A percentile compares a stretch with the other conserved stretches of the same genome.
phyloP scores from a whole-genome alignment of 2,329 filamentous ascomycete species.

The Dactylellina cionopaga region DNA sequence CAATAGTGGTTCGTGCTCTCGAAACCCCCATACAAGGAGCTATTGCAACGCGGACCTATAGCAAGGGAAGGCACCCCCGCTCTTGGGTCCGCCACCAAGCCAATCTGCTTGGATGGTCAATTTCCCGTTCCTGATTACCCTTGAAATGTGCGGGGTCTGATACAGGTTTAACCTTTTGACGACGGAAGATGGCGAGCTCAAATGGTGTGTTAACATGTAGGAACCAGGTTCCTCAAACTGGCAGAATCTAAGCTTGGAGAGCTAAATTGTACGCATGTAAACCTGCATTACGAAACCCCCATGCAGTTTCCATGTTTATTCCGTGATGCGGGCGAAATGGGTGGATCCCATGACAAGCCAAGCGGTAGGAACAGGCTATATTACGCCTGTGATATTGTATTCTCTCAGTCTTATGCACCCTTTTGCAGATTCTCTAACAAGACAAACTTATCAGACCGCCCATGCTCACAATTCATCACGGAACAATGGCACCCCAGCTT shows the following conservation, averaged over 20 bases:
- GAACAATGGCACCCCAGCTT: conserved; percentile 15
- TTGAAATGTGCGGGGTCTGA: conserved; percentile 20
- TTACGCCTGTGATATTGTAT: conserved; percentile 25
- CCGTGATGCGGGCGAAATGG: background rate
- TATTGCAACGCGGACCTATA: conserved; percentile 24
- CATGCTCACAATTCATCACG: conserved; percentile 5
- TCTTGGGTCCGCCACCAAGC: conserved; percentile 32
- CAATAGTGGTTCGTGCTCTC: background rate
- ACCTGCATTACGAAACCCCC: no score
- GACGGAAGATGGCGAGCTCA: conserved; percentile 16
- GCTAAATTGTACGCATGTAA: no score
- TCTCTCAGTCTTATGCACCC: conserved; percentile 25
- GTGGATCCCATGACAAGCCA: conserved; percentile 10
- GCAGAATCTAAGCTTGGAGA: conserved; percentile 17
- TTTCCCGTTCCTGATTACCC: conserved; percentile 43
- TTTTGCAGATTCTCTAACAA: conserved; percentile 51
- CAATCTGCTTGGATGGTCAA: conserved; percentile 12
- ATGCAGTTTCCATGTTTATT: background rate
- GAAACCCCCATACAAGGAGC: background rate
- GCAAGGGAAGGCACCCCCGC: background rate
- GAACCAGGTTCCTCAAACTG: conserved; percentile 36
- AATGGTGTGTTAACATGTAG: no score
- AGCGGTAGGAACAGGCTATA: conserved; percentile 46
- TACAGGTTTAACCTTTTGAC: conserved; percentile 17
- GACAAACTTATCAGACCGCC: conserved; percentile 19